These are phyloP conservation scores for Gynostemma pentaphyllum DNA, from an alignment of 306 rosid genomes.

Conservation along the genomic window DNA sequence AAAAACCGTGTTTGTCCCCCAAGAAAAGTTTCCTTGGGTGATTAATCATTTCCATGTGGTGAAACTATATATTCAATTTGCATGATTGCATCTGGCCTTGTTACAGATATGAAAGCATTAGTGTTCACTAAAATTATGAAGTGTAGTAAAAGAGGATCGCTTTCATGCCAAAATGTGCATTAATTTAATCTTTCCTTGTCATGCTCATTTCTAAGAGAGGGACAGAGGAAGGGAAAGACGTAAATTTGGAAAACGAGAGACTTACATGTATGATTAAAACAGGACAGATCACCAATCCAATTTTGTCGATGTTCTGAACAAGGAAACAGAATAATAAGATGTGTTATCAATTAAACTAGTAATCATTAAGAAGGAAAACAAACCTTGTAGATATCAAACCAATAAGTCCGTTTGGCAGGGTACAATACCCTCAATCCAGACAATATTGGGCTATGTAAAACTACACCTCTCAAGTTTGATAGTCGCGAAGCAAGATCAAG, in stretches of 20 bases:
- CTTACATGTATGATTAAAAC: slow-evolving; percentile 90
- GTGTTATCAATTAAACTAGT: not conserved
- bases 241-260: not conserved
- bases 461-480: slow-evolving; percentile 69
- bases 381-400: slow-evolving; percentile 97
- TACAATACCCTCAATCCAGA: slow-evolving; percentile 85
- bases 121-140: not conserved
- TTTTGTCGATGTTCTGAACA: slow-evolving; percentile 79
- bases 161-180: not conserved
- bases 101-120: not conserved
- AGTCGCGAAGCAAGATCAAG: slow-evolving; percentile 78
- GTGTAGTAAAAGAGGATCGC: not conserved
- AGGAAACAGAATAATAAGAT: slow-evolving; percentile 8
- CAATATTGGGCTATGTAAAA: slow-evolving; percentile 82
- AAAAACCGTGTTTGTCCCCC: too few relatives aligned
- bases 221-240: not conserved
- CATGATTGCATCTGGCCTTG: not conserved
- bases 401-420: slow-evolving; percentile 77
- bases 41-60: not conserved
- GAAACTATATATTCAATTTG: not conserved
- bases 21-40: not conserved
- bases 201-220: not conserved
- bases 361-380: not conserved
- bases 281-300: slow-evolving; percentile 59
- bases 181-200: not conserved